phyloP scores from a whole-genome alignment of 495 filamentous ascomycete genomes.

The Aspergillus panamensis region DNA sequence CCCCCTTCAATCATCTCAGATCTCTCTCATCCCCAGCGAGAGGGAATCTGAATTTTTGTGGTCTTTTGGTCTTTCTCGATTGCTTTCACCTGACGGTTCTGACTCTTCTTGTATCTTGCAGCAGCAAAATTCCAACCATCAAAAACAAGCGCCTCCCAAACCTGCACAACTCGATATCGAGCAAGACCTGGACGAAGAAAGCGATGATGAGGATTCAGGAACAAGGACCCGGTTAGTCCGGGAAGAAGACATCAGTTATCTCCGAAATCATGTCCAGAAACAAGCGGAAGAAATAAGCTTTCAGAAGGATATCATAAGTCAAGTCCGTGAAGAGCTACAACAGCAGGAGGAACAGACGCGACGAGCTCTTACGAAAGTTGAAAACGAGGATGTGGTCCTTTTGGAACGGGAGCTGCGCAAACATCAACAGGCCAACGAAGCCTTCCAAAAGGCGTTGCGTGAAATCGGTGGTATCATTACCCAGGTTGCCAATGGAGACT shows the following conservation, averaged over 20 bases:
- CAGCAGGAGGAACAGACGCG: constrained; percentile 60
- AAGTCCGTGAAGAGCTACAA: constrained; percentile 62
- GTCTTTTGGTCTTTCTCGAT: constrained; percentile 41
- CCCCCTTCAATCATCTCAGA: constrained; percentile 53
- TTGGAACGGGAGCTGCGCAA: constrained; percentile 92
- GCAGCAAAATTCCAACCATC: constrained; percentile 39
- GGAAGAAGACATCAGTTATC: constrained; percentile 65
- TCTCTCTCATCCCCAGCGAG: constrained; percentile 50
- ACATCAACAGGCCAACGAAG: constrained; percentile 96
- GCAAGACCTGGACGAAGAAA: constrained; percentile 40
- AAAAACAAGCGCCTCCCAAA: constrained; percentile 26
- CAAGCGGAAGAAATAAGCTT: constrained; percentile 73
- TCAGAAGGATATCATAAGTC: constrained; percentile 66
- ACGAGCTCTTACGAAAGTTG: constrained; percentile 52
- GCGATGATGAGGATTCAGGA: constrained; percentile 39
- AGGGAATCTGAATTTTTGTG: constrained; percentile 37
- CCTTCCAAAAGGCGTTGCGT: constrained; percentile 93
- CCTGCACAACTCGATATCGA: constrained; percentile 27
- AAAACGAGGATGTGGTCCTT: constrained; percentile 60
- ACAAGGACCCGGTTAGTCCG: constrained; percentile 48
- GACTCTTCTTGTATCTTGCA: constrained; percentile 41
- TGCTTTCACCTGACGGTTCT: constrained; percentile 38
- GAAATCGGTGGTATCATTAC: constrained; percentile 98
- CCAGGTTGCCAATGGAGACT: constrained; percentile 89
- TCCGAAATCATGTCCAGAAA: constrained; percentile 72